Evolutionary conservation across 257 asterid genomes (phyloP).

Genomic region (Buddleja alternifolia): DNA sequence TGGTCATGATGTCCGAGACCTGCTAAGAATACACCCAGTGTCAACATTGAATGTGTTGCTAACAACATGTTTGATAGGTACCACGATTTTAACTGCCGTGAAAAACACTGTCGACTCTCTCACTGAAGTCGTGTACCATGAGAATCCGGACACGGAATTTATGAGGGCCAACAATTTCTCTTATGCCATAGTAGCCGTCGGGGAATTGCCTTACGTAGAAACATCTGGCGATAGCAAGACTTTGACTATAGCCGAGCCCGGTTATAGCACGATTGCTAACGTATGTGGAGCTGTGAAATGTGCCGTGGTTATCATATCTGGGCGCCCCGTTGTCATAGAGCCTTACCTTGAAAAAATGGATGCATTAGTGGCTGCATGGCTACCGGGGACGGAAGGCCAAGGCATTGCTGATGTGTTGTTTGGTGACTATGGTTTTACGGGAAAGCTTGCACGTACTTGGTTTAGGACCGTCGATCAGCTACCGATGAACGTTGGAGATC

Average conservation of each 20-base stretch:
- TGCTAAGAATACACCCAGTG: too few relatives aligned
- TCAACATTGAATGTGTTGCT: too few relatives aligned
- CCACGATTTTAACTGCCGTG: slow-evolving; percentile 54
- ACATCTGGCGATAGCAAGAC: slow-evolving; percentile 48
- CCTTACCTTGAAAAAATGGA: slow-evolving; percentile 53
- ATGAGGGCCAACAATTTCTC: slow-evolving; percentile 47
- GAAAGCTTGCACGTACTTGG: slow-evolving; percentile 62
- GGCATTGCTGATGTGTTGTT: slow-evolving; percentile 60
- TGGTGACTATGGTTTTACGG: slow-evolving; percentile 57
- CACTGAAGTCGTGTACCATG: slow-evolving; percentile 47
- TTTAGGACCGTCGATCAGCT: slow-evolving; percentile 61
- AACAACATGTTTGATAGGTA: slow-evolving; percentile 35
- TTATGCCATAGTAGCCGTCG: slow-evolving; percentile 59
- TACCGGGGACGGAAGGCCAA: slow-evolving; percentile 66
- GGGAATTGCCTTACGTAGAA: slow-evolving; percentile 67
- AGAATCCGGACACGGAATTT: slow-evolving; percentile 41
- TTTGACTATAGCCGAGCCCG: slow-evolving; percentile 46
- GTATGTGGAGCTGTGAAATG: slow-evolving; percentile 50
- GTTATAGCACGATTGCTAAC: slow-evolving; percentile 40
- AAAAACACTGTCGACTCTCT: slow-evolving; percentile 40
- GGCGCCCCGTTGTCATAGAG: slow-evolving; percentile 59
- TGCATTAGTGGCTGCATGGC: slow-evolving; percentile 69
- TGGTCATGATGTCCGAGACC: too few relatives aligned
- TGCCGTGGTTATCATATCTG: slow-evolving; percentile 52
- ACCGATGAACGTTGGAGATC: slow-evolving; percentile 65